These are phyloP conservation scores for Zea mays DNA, from an alignment of 176 grass and related monocot species.

Conservation along the genomic window DNA sequence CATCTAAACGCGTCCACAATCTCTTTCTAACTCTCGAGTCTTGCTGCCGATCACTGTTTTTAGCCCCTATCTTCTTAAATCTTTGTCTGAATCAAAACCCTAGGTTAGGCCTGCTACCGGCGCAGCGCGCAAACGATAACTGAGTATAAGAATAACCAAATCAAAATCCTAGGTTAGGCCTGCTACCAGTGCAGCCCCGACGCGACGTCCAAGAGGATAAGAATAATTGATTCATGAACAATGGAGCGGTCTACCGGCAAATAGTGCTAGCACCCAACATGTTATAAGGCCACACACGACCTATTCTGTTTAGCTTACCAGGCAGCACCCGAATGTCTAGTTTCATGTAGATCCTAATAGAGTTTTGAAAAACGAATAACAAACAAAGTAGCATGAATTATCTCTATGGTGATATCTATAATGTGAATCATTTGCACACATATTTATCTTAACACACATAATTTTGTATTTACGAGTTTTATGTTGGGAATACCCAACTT, in stretches of 20 bases:
- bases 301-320: not conserved
- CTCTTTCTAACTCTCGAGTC: not conserved
- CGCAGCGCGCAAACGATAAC: not conserved
- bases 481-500: not conserved
- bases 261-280: not conserved
- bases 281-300: not conserved
- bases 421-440: not conserved
- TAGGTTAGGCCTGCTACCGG: not conserved
- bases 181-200: not conserved
- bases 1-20: not conserved
- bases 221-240: not conserved
- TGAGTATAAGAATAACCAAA: not conserved
- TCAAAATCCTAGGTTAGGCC: not conserved
- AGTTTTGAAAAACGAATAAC: not conserved
- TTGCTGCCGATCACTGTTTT: not conserved
- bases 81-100: not conserved
- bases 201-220: not conserved
- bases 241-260: not conserved
- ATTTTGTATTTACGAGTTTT: not conserved
- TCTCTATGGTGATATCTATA: not conserved
- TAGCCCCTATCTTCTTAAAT: not conserved
- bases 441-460: not conserved
- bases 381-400: not conserved
- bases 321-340: not conserved
- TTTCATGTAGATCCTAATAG: not conserved